Percentiles rank a stretch among this genome's conserved stretches.
Conservation (phyloP, 23 red algal genomes). For the Pyropia yezoensis region DNA sequence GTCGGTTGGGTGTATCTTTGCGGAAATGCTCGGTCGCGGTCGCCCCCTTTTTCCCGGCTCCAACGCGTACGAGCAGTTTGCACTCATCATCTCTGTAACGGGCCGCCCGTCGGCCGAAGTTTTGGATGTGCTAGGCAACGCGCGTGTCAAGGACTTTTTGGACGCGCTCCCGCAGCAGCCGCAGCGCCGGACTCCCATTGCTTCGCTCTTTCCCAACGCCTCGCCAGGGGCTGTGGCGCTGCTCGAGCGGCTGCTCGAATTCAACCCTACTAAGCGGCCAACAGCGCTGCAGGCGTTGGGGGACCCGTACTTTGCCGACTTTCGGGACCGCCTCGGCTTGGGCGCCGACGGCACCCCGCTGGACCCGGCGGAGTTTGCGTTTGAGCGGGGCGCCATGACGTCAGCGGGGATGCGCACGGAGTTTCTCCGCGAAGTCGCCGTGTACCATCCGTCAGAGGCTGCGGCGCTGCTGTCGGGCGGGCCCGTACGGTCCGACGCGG, state of each 20-base stretch:
- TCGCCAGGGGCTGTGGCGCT: conserved; percentile 61
- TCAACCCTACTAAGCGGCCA: conserved; percentile 63
- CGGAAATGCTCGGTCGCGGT: conserved; percentile 73
- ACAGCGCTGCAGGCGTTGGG: conserved; percentile 62
- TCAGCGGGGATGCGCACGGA: conserved; percentile 53
- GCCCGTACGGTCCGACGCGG: too few relatives aligned
- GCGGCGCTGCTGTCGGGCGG: conserved; percentile 15
- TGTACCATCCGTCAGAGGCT: conserved; percentile 74
- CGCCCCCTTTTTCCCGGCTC: conserved; percentile 76
- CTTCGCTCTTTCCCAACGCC: conserved; percentile 31
- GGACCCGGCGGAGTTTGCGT: conserved; percentile 75
- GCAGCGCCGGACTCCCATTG: conserved; percentile 20
- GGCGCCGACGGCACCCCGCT: conserved; percentile 60
- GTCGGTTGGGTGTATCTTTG: conserved; percentile 94
- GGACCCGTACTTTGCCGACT: conserved; percentile 80
- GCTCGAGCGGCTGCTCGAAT: conserved; percentile 50
- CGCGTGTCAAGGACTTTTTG: conserved; percentile 37
- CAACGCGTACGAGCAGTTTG: conserved; percentile 67
- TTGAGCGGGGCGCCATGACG: conserved; percentile 51
- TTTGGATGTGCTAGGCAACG: conserved; percentile 45
- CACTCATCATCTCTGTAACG: conserved; percentile 67
- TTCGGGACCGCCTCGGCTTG: conserved; percentile 38
- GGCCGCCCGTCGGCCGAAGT: conserved; percentile 43
- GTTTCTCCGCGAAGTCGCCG: conserved; percentile 76
- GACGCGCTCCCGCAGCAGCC: conserved; percentile 24